Percentiles rank a stretch among this genome's conserved stretches.
These are phyloP conservation scores for Aspergillus arachidicola DNA, from an alignment of 2,329 filamentous ascomycete species.

Conservation along the genomic window DNA sequence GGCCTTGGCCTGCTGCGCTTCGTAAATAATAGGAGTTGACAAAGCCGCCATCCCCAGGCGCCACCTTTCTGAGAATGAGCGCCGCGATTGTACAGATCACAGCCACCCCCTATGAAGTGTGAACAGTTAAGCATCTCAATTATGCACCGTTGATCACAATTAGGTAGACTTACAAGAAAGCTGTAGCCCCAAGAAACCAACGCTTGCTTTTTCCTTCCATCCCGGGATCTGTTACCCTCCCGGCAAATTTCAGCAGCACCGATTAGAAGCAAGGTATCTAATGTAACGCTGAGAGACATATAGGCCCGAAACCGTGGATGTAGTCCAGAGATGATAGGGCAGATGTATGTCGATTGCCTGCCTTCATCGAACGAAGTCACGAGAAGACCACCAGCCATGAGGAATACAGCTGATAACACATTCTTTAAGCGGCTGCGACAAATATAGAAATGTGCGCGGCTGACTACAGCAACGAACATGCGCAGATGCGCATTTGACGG, in stretches of 20 bases:
- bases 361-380: constrained; percentile 37
- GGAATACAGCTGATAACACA: constrained; percentile 40
- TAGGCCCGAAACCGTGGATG: constrained; percentile 38
- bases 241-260: constrained; percentile 32
- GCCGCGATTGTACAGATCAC: constrained; percentile 39
- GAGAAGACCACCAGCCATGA: constrained; percentile 43
- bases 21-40: constrained; percentile 41
- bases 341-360: constrained; percentile 53
- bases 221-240: constrained; percentile 22
- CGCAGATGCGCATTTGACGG: constrained; percentile 21
- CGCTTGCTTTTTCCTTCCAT: constrained; percentile 27
- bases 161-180: constrained; percentile 31
- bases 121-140: constrained; percentile 8
- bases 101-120: constrained; percentile 35
- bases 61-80: constrained; percentile 38
- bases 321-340: constrained; percentile 43
- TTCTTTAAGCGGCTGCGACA: constrained; percentile 40
- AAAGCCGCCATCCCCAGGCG: constrained; percentile 41
- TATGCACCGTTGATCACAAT: background rate
- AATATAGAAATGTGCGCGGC: constrained; percentile 32
- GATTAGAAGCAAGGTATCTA: constrained; percentile 48
- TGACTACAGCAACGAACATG: constrained; percentile 28
- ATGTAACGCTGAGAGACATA: constrained; percentile 38
- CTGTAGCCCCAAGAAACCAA: constrained; percentile 32
- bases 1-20: constrained; percentile 40